Base-by-base conservation (phyloP, 1,139 yeast species). In the Pichia sp. region DNA sequence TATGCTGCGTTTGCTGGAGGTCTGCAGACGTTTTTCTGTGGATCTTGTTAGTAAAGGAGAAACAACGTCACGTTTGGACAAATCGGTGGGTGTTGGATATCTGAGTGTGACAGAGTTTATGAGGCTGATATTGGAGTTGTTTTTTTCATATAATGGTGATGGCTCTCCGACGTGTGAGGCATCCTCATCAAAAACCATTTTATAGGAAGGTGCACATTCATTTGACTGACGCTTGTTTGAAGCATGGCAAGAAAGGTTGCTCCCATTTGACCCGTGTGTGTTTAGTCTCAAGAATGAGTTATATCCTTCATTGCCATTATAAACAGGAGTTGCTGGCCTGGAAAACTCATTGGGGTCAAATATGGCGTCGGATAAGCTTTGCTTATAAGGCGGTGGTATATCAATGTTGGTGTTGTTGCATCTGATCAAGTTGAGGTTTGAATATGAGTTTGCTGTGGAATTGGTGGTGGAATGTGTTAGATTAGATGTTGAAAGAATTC, bases 181-280 rank as follows among this genome's bases (percentile, higher is more conserved):
- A 29, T 54, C 60, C 36, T 53, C 60, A 40, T 60, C 62, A 36
- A 47, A 54, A 4, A 60, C 57, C 23, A 50, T 45, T n/a, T 47
- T 49, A 40, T 61, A 61, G 2, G 53, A 52, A 0, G 65, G 65
- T 4, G 53, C 52, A 27, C 49, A 45, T 27, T 52, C 45, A 38
- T 26, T 31, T 26, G 33, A 39, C 8, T 42, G 31, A 31, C 9
- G 33, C 9, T 38, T 36, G 4, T 33, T 16, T 23, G 39, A 33
- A 16, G 43, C 41, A 2, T 43, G 9, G 33, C 33, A 8, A 8
- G 33, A 31, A 8, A 31, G 10, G 7, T 31, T 31, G 33, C 10
- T 31, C 33, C 33, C 33, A 34, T 34, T 10, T 11, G 7, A 34
- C 11, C 11, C 26, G 8, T 7, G 26, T 31, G 33, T 31, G 33